Conservation (phyloP, 2,329 filamentous ascomycete genomes). For the Paecilomyces sp. region DNA sequence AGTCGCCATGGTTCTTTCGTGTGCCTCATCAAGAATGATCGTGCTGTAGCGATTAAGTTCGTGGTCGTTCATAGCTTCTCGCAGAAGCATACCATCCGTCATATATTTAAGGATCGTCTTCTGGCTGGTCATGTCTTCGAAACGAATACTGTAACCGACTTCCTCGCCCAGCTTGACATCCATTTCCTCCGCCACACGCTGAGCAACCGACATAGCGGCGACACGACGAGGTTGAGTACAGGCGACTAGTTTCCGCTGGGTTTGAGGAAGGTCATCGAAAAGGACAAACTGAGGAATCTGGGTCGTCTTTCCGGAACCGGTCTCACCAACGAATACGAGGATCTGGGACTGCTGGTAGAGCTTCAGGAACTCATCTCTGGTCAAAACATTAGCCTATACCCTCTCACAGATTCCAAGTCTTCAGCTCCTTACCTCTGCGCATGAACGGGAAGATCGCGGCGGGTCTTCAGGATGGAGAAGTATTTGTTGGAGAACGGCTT, state of each 20-base stretch:
- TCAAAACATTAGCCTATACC: conserved; percentile 5
- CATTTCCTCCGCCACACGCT: conserved; percentile 95
- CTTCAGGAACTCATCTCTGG: conserved; percentile 80
- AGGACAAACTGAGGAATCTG: conserved; percentile 98
- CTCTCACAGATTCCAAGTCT: not conserved
- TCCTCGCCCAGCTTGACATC: conserved; percentile 89
- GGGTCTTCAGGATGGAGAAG: conserved; percentile 77
- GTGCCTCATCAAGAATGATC: conserved; percentile 97
- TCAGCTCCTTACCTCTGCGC: conserved; percentile 62
- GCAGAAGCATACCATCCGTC: conserved; percentile 97
- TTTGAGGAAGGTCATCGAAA: conserved; percentile 89
- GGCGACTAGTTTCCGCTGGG: conserved; percentile 80
- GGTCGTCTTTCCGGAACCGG: conserved; percentile 97
- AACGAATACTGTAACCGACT: conserved; percentile 97
- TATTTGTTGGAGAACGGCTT: conserved; percentile 72
- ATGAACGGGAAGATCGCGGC: conserved; percentile 83
- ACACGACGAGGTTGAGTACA: conserved; percentile 98
- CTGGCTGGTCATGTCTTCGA: conserved; percentile 85
- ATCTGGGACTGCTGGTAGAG: conserved; percentile 93
- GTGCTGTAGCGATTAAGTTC: conserved; percentile 88
- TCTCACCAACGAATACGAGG: conserved; percentile 97
- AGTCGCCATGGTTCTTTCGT: conserved; percentile 93
- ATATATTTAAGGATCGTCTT: conserved; percentile 98
- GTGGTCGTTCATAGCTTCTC: conserved; percentile 95
- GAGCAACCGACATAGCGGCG: conserved; percentile 95